These are phyloP conservation scores for Tetragonia tetragonoides DNA, from an alignment of 148 eudicot species.

Conservation along the genomic window DNA sequence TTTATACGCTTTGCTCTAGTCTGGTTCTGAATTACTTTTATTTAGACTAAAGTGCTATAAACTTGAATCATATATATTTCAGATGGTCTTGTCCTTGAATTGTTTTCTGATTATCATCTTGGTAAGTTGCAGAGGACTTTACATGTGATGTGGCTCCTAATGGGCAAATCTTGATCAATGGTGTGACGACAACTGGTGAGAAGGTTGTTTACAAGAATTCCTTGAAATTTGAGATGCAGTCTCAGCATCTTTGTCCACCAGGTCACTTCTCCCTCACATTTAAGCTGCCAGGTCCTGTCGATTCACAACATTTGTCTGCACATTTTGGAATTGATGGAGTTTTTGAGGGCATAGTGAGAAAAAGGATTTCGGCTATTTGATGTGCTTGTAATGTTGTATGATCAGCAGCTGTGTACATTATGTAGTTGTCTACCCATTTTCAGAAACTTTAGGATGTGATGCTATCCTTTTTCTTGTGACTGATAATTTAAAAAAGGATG, in stretches of 20 bases:
- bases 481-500: background rate
- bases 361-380: conserved; percentile 4
- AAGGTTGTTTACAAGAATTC: conserved; percentile 37
- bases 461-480: background rate
- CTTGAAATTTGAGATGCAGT: conserved; percentile 55
- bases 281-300: conserved; percentile 64
- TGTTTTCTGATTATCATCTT: conserved; percentile 11
- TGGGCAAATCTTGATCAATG: conserved; percentile 49
- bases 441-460: background rate
- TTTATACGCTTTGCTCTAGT: background rate
- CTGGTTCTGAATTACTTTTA: background rate
- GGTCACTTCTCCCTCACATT: conserved; percentile 63
- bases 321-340: conserved; percentile 56
- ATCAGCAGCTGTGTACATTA: background rate
- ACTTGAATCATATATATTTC: background rate
- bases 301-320: conserved; percentile 31
- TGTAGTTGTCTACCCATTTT: conserved; percentile 7
- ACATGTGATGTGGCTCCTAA: conserved; percentile 48
- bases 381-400: background rate
- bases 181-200: conserved; percentile 62
- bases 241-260: conserved; percentile 64
- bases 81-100: background rate
- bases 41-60: background rate
- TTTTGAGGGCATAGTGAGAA: conserved; percentile 54
- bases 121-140: conserved; percentile 40